Evolutionary conservation across 192 early-diverging fungal genomes (phyloP), one percentile per base, ranked within the genome.

Genomic region (Kappamyces sp.): DNA sequence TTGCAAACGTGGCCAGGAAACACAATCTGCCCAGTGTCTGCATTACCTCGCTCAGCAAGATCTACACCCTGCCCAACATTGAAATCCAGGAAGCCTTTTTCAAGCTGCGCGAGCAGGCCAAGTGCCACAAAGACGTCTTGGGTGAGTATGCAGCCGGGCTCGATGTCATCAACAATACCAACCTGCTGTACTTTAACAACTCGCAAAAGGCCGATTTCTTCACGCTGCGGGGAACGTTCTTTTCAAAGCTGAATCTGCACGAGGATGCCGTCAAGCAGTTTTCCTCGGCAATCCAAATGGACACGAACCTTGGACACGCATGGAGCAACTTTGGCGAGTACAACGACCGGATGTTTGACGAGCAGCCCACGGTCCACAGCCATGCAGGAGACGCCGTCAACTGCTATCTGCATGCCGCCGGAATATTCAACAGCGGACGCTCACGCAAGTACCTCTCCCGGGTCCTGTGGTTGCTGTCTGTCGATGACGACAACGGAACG

Each of bases 111-210:
- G 95, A 98, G 77, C 94, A 98, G 73, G 94, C 95, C 50, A 97
- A 99, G 70, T 97, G 94, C 73, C 88, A 98, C 68, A 94, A 92
- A 72, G 84, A 91, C 47, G 87, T 87, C 41, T 85, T 92, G 4
- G 69, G 76, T 2, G 95, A 99, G 72, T 80, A 95, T 60, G 80
- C 90, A 36, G 85, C 84, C 15, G 97, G 95, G 3, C 71, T 99
- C 35, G 95, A 99, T 61, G 93, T 97, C 5, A 97, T 99, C 74
- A 97, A 93, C 76, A 98, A 98, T 70, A 99, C 97, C 15, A 99
- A 99, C 63, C 72, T 99, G 63, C 78, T 90, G 57, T 99, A 96
- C 73, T 99, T 99, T 72, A 88, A 80, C 40, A 70, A 72, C 3
- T 74, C 79, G 13, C 97, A 99, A 72, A 94, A 91, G 69, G 92